Percentiles rank a stretch among this genome's conserved stretches.
phyloP scores from a whole-genome alignment of 2,329 filamentous ascomycete species.

The Alternaria tenuissima region DNA sequence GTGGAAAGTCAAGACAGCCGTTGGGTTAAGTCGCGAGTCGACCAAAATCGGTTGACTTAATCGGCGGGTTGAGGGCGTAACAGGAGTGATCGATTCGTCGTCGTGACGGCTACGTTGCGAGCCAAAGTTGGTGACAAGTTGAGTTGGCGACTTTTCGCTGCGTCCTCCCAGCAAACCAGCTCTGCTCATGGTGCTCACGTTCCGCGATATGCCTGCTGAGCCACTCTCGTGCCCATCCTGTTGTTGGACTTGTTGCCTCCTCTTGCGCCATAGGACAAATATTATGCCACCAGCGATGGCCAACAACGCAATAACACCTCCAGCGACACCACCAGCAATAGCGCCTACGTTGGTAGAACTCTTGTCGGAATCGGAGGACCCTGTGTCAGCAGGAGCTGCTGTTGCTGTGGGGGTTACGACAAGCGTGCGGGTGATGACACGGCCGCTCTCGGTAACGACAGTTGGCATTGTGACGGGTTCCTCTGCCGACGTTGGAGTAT shows the following conservation, averaged over 20 bases:
- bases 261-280: conserved; percentile 52
- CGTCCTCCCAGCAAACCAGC: conserved; percentile 52
- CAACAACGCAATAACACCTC: conserved; percentile 48
- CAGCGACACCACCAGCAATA: conserved; percentile 59
- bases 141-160: conserved; percentile 36
- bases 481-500: conserved; percentile 14
- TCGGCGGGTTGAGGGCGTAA: conserved; percentile 46
- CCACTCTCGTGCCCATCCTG: conserved; percentile 23
- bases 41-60: conserved; percentile 57
- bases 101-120: conserved; percentile 42
- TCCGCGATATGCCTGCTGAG: conserved; percentile 46
- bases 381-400: conserved; percentile 20
- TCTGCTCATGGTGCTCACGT: conserved; percentile 59
- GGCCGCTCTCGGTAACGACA: conserved; percentile 55
- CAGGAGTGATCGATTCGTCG: conserved; percentile 46
- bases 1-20: conserved; percentile 56
- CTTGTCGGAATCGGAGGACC: conserved; percentile 17
- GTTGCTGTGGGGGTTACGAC: conserved; percentile 46
- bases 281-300: conserved; percentile 49
- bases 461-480: conserved; percentile 39
- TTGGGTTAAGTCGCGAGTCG: conserved; percentile 60
- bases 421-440: conserved; percentile 55
- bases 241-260: conserved; percentile 29
- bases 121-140: conserved; percentile 38
- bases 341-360: conserved; percentile 50